A percentile compares a stretch with the other conserved stretches of the same genome.
Conservation (phyloP, 1,139 yeast species). For the Suhomyces kunorum region DNA sequence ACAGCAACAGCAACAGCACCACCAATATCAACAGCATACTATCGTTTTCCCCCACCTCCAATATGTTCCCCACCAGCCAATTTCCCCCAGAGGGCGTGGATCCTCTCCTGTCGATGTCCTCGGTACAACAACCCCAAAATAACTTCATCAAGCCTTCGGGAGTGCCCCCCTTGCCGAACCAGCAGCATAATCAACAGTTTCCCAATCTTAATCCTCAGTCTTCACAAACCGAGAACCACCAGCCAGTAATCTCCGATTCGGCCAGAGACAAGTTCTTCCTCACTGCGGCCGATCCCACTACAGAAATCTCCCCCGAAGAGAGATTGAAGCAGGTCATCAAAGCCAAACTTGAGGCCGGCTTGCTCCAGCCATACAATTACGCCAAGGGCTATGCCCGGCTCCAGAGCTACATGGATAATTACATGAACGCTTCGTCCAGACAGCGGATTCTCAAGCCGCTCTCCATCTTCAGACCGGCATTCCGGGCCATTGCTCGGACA, state of each 20-base stretch:
- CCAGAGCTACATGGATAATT: slow-evolving; percentile 89
- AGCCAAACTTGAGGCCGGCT: slow-evolving; percentile 93
- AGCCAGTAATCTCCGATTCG: slow-evolving; percentile 66
- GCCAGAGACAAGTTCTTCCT: slow-evolving; percentile 92
- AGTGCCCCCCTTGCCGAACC: not conserved
- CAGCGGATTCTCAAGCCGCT: slow-evolving; percentile 89
- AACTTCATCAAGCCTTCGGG: slow-evolving; percentile 13
- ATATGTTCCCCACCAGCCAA: slow-evolving; percentile 24
- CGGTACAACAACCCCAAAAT: slow-evolving; percentile 4
- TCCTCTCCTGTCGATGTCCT: slow-evolving; percentile 14
- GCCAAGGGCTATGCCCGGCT: slow-evolving; percentile 91
- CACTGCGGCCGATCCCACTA: slow-evolving; percentile 97
- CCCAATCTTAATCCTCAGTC: not conserved
- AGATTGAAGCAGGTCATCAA: slow-evolving; percentile 91
- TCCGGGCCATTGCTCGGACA: slow-evolving; percentile 88
- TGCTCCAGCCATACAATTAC: slow-evolving; percentile 88
- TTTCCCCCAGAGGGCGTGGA: slow-evolving; percentile 20
- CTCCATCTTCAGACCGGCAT: slow-evolving; percentile 87
- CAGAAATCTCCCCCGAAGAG: slow-evolving; percentile 93
- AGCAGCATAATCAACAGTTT: not conserved
- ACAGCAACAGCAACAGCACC: slow-evolving; percentile 3
- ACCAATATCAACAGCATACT: slow-evolving; percentile 27
- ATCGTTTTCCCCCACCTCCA: slow-evolving; percentile 33
- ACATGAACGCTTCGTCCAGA: slow-evolving; percentile 82
- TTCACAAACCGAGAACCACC: slow-evolving; percentile 21